Evolutionary conservation across 179 eudicot genomes (phyloP).

Genomic region (Sideroxylon spinosum): DNA sequence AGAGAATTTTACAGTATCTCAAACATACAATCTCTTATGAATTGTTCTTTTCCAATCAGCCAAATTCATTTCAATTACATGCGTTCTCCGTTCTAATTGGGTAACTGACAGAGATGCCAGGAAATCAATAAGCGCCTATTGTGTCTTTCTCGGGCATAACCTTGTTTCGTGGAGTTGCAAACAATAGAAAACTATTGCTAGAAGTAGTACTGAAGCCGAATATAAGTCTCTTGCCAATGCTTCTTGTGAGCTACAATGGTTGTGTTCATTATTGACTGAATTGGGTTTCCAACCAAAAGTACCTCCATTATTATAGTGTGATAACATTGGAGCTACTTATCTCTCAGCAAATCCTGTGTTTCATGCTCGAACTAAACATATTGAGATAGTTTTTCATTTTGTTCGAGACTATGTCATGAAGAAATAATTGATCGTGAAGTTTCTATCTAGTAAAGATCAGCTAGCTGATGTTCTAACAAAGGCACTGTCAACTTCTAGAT

Average conservation of each 20-base stretch:
- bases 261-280: background rate
- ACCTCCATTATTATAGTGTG: background rate
- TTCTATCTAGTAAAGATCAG: no score
- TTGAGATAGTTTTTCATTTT: background rate
- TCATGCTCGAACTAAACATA: background rate
- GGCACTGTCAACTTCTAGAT: no score
- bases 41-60: no score
- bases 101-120: no score
- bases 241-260: background rate
- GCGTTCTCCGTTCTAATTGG: background rate
- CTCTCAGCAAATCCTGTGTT: background rate
- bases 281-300: background rate
- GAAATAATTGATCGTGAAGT: no score
- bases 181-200: background rate
- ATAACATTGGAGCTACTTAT: background rate
- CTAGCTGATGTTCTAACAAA: no score
- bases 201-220: background rate
- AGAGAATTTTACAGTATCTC: no score
- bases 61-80: no score
- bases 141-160: background rate
- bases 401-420: no score
- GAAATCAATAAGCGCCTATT: background rate
- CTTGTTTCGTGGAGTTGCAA: background rate
- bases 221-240: background rate
- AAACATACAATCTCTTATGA: no score